Evolutionary conservation across 2,329 filamentous ascomycete genomes (phyloP), one percentile per base, ranked within the genome.

Genomic region (Fusarium miscanthi): DNA sequence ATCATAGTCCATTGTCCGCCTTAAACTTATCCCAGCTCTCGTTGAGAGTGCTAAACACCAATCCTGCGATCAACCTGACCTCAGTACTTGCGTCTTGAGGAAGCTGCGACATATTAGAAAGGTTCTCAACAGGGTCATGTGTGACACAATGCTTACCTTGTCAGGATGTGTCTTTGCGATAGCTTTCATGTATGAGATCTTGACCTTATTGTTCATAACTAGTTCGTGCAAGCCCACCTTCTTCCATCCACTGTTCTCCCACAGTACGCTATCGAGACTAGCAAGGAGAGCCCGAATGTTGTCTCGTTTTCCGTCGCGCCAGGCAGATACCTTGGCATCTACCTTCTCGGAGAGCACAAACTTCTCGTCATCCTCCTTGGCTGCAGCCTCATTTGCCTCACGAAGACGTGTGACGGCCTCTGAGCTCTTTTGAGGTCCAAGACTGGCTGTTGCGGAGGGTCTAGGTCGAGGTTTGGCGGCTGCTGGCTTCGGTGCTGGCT

Each of bases 151-250:
- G 41, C 90, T 83, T 87, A 98, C 96, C 92, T 99, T 99, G 82
- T 99, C 96, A 68, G 96, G 96, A 87, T 99, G 96, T 76, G 96
- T 96, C 87, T 98, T 98, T 16, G 92, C 94, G 87, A 99, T 98
- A 10, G 95, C 96, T 88, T 97, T 98, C 96, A 99, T 98, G 81
- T 99, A 99, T 67, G 93, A 87, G 73, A 99, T 92, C 89, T 99
- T 99, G 81, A 98, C 96, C 86, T 95, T 97, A 75, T 93, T 94
- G 38, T 94, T 91, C 87, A 97, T 89, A 58, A 99, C 92, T 75
- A 99, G 82, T 84, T 99, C 96, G 73, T 95, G 92, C 90, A 99
- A 90, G 37, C 94, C 94, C 63, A 98, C 92, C 85, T 97, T 97
- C 85, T 97, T 98, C 96, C 96, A 99, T 8, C 94, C 94, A 70